phyloP scores from a whole-genome alignment of 495 filamentous ascomycete genomes.

The Penicillium canescens region DNA sequence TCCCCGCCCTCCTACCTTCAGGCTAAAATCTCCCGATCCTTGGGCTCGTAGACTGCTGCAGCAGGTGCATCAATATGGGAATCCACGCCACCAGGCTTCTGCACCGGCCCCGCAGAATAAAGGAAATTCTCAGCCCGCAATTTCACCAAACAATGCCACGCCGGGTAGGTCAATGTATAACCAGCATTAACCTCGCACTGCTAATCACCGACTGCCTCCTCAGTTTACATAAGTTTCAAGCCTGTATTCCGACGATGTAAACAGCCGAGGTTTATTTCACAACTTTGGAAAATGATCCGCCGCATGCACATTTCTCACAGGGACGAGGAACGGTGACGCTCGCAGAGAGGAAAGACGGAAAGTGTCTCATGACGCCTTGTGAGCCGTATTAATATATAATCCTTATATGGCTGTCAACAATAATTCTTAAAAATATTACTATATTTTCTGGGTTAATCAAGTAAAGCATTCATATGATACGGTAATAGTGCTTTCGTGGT shows the following conservation, averaged over 20 bases:
- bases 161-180: neutral
- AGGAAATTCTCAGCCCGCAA: neutral
- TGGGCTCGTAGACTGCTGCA: neutral
- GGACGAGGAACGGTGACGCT: neutral
- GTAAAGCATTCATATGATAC: too few species aligned
- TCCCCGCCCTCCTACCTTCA: neutral
- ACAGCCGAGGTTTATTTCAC: conserved; percentile 1
- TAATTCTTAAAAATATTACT: too few species aligned
- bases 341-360: neutral
- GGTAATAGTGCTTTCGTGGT: too few species aligned
- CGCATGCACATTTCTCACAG: neutral
- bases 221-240: conserved; percentile 1
- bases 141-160: neutral
- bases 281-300: neutral
- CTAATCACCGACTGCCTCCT: neutral
- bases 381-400: too few species aligned
- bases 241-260: neutral
- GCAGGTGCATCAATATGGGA: neutral
- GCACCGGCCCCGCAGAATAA: neutral
- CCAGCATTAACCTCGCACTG: neutral
- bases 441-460: too few species aligned
- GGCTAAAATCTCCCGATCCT: neutral
- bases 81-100: neutral
- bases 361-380: too few species aligned
- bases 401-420: too few species aligned